Evolutionary conservation across 345 rosid genomes (phyloP), one percentile per base, ranked within the genome.

Genomic region (Citrus inodora): DNA sequence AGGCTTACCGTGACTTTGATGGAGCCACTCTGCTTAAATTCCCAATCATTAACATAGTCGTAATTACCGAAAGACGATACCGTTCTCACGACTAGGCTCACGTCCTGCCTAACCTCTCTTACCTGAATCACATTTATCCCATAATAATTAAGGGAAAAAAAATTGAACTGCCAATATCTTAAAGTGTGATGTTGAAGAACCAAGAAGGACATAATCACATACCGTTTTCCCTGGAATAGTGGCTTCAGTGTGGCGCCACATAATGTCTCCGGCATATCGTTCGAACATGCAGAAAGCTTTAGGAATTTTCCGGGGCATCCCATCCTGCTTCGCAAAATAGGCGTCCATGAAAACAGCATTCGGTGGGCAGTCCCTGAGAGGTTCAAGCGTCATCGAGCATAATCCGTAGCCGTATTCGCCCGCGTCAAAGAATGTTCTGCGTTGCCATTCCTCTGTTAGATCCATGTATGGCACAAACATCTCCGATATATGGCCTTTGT

Each of bases 221-320:
- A 68, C 79, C 72, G 30, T 6, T n/a, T 28, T 80, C 19, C 82
- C 80, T 0, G 89, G 90, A 76, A 85, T 78, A 28, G 67, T 35
- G 8, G 78, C 46, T 72, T 87, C 90, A n/a, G 90, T 81, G 72
- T 87, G 90, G 42, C 88, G 86, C 88, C 90, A 87, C 87, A 80
- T 80, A 22, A 85, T 27, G 62, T 87, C 88, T 56, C 87, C 87
- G 4, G 87, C 81, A 51, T 84, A 79, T 17, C 87, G 80, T 76
- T 81, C 87, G n/a, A 81, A 84, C 27, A 84, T 69, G 81, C 85
- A 84, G n/a, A 81, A 81, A 10, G 51, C 79, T 7, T 81, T 79
- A 16, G 82, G 10, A 2, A 79, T 51, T 35, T 67, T 25, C 22
- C 67, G 51, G 0, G 83, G 71, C 19, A 27, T 42, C 9, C 85